These are phyloP conservation scores for Sechiopsis laciniata DNA, from an alignment of 306 rosid species.

Conservation along the genomic window DNA sequence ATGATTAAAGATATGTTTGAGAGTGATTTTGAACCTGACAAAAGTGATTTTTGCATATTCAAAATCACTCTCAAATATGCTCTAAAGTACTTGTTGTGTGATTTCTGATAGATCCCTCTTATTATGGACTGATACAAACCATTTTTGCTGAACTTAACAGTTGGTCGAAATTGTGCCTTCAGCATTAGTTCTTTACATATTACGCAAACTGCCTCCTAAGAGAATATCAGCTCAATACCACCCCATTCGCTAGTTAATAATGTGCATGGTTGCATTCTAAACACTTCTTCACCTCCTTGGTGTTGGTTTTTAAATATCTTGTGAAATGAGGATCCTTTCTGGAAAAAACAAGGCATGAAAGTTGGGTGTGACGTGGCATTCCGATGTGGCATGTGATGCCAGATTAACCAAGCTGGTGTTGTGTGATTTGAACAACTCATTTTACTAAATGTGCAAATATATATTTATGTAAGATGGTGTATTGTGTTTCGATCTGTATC, in stretches of 20 bases:
- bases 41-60: not conserved
- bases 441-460: not conserved
- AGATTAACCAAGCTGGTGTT: not conserved
- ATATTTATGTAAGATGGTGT: too few species aligned
- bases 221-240: conserved; percentile 89
- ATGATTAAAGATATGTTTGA: too few species aligned
- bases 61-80: not conserved
- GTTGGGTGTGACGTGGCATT: not conserved
- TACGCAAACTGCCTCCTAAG: conserved; percentile 90
- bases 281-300: not conserved
- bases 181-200: conserved; percentile 78
- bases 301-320: conserved; percentile 8
- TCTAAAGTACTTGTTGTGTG: not conserved
- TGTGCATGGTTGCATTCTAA: not conserved
- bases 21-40: too few species aligned
- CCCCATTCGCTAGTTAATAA: conserved; percentile 45
- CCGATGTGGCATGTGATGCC: conserved; percentile 6
- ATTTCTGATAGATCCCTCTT: too few species aligned
- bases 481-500: too few species aligned
- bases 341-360: not conserved
- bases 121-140: conserved; percentile 18
- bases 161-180: conserved; percentile 93
- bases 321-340: conserved; percentile 5
- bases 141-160: conserved; percentile 35
- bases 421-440: conserved; percentile 11